A percentile compares a stretch with the other conserved stretches of the same genome.
These are phyloP conservation scores for Magnolia officinalis DNA, from an alignment of 164 flowering plant genomes.

Conservation along the genomic window DNA sequence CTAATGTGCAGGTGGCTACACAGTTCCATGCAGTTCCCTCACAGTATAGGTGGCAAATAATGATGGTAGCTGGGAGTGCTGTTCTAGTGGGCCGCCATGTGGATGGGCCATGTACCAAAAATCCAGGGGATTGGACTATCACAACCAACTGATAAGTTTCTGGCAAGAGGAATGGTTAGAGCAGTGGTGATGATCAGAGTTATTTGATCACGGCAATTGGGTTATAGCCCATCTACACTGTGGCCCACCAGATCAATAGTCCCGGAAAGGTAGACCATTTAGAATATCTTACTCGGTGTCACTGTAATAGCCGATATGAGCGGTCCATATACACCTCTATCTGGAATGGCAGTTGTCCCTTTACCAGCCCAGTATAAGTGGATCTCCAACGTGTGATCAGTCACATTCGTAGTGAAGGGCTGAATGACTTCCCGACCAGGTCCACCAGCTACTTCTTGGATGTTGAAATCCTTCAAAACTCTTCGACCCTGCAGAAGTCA, in stretches of 20 bases:
- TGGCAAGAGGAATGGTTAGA: neutral
- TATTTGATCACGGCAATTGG: too few relatives aligned
- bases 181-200: neutral
- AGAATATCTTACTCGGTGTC: slow-evolving; percentile 55
- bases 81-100: neutral
- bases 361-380: slow-evolving; percentile 75
- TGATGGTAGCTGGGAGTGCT: neutral
- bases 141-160: neutral
- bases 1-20: too few relatives aligned
- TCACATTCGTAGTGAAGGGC: slow-evolving; percentile 20
- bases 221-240: too few relatives aligned
- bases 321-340: slow-evolving; percentile 72
- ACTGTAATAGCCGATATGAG: slow-evolving; percentile 74
- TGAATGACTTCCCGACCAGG: slow-evolving; percentile 17
- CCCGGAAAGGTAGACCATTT: neutral
- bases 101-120: neutral
- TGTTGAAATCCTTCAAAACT: slow-evolving; percentile 41
- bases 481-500: slow-evolving; percentile 24
- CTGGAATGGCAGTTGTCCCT: slow-evolving; percentile 69
- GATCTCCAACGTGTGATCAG: slow-evolving; percentile 52
- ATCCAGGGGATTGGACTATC: neutral
- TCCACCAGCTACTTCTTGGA: slow-evolving; percentile 36
- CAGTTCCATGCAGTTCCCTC: neutral
- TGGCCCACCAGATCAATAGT: too few relatives aligned
- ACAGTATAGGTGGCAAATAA: neutral